Conservation (phyloP, 352 stramenopile species). For the Phytophthora macrochlamydospora region DNA sequence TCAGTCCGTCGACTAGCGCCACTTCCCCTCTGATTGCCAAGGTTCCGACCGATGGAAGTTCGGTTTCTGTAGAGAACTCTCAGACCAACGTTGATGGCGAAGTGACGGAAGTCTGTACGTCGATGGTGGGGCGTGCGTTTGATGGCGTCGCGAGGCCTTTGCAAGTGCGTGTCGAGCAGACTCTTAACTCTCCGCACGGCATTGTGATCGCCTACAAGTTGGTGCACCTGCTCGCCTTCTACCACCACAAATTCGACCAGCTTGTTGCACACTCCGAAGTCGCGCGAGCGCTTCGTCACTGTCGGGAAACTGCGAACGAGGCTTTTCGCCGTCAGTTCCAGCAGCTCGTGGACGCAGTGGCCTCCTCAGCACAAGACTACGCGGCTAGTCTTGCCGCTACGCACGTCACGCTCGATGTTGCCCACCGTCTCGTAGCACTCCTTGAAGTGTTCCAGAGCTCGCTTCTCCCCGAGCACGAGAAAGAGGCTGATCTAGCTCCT, state of each 20-base stretch:
- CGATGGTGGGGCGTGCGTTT: constrained; percentile 65
- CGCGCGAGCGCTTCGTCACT: constrained; percentile 41
- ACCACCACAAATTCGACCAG: constrained; percentile 59
- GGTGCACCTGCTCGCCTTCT: constrained; percentile 71
- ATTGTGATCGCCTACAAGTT: constrained; percentile 71
- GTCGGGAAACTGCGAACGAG: constrained; percentile 42
- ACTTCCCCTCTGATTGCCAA: constrained; percentile 1
- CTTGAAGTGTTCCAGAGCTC: constrained; percentile 70
- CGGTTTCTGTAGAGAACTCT: neutral
- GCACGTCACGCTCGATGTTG: constrained; percentile 58
- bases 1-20: constrained; percentile 18
- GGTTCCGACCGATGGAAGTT: neutral
- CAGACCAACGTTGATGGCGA: neutral
- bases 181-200: constrained; percentile 50
- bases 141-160: constrained; percentile 66
- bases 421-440: constrained; percentile 57
- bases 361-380: constrained; percentile 57
- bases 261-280: constrained; percentile 47
- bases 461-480: constrained; percentile 54
- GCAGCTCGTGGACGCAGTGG: constrained; percentile 51
- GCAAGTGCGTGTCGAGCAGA: constrained; percentile 72
- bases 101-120: constrained; percentile 27
- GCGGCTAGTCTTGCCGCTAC: constrained; percentile 64
- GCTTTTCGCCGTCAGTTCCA: constrained; percentile 64
- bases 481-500: constrained; percentile 51